Evolutionary conservation across 768 basidiomycete genomes (phyloP), one percentile per base, ranked within the genome.

Genomic region (Podaxis rugospora): DNA sequence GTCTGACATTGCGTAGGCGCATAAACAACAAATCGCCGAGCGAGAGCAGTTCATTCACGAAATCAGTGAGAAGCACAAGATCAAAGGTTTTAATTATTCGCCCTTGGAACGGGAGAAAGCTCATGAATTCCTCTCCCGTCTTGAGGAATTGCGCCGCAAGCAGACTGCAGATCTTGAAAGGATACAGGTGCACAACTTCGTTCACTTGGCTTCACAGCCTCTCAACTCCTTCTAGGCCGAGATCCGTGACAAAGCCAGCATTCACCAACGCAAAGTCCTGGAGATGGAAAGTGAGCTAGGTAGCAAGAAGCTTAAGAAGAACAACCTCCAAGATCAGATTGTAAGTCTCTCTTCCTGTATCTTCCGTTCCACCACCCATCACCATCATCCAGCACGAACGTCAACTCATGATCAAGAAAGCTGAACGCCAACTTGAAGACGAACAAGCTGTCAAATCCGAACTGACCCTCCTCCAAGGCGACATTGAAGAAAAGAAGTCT

Each of bases 21-120:
- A 96, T 72, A 84, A 87, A 56, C 77, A 82, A 50, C 86, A 89
- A 25, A 73, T 95, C 40, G 66, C 70, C 1, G 85, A 87, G 4
- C 86, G 95, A 32, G 94, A 95, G 70, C 78, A 80, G 13, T 75
- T 88, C 23, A 87, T 98, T 58, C 84, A 83, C 11, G 84, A 87
- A 51, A 83, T 93, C 14, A 81, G 86, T 53, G 76, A 84, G 37
- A 85, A 85, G 64, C 78, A 90, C 65, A 79, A 81, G 7, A 87
- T 98, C 65, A 84, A 85, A 53, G 93, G 92, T 0, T 94, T 84
- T 69, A 85, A 83, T 55, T 79, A 85, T 52, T 80, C 85, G 0
- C 87, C 88, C 1, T 78, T 95, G 37, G 88, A 88, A 53, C 80
- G 85, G 42, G 83, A 85, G 42, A 83, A 93, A 69, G 80, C 94